Base-by-base conservation (phyloP, 768 basidiomycete species). In the Trametes cubensis region DNA sequence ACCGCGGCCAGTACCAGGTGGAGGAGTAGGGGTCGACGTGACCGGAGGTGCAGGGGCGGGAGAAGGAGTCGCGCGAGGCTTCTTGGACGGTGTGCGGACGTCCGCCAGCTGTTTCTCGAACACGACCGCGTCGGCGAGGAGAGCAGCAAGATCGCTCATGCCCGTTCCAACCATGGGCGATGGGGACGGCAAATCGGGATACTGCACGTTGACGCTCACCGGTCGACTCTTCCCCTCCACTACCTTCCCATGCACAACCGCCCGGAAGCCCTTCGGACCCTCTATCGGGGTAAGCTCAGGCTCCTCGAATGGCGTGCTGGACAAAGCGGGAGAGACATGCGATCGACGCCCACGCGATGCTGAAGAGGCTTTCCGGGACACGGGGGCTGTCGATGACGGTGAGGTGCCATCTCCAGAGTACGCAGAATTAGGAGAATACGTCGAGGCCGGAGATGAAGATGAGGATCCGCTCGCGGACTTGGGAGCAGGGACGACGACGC, bases 11-110 rank as follows among this genome's bases (percentile, higher is more conserved):
- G 3, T 21, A 81, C 82, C 66, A 82, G 85, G 20, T 82, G 80
- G 83, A 7, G 80, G 78, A 6, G 81, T 80, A 6, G 77, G 73
- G 0, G 74, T 71, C 65, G 18, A 58, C 70, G 42, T 71, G 65
- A 45, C 67, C 63, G 46, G 69, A 69, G 23, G 70, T 64, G 5
- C 61, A 55, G 72, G 71, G 0, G 34, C 34, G 10, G 34, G 34
- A 6, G 34, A 4, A 6, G 65, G 21, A 34, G 61, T 55, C 15
- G 63, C 41, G 20, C 58, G 28, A 4, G 44, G 25, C 60, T 62
- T 67, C 61, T 67, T 68, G 15, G 57, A 39, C 2, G 70, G 66
- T 1, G 66, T 52, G 20, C 65, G 59, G 15, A 51, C 30, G n/a
- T 60, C 61, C 30, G 68, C 57, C 11, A 73, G 55, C 45, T 65